Conservation (phyloP, 2,329 filamentous ascomycete genomes). For the Parastagonospora nodorum region DNA sequence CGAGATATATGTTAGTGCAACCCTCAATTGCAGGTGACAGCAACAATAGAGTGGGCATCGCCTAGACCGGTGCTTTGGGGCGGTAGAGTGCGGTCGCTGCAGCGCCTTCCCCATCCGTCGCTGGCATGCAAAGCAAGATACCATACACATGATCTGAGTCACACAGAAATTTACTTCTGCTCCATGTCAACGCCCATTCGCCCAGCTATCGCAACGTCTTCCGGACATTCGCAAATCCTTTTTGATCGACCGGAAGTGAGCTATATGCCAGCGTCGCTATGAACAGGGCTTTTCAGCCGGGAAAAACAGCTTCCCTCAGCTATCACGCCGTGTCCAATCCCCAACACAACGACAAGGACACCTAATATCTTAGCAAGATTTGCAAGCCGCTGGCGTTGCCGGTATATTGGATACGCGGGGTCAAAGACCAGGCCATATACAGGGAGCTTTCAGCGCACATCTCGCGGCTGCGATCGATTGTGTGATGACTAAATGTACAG, state of each 20-base stretch:
- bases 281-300: not conserved
- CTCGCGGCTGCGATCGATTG: not conserved
- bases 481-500: not conserved
- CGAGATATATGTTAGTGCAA: not conserved
- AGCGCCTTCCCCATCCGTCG: too few relatives aligned
- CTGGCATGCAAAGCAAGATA: too few relatives aligned
- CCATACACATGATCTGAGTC: too few relatives aligned
- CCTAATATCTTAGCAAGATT: not conserved
- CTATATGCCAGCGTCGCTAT: not conserved
- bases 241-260: not conserved
- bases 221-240: too few relatives aligned
- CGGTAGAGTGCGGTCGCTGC: too few relatives aligned
- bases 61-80: too few relatives aligned
- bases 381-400: not conserved
- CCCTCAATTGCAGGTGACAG: too few relatives aligned
- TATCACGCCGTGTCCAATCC: too few relatives aligned
- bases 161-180: too few relatives aligned
- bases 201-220: too few relatives aligned
- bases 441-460: not conserved
- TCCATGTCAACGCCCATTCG: too few relatives aligned
- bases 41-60: too few relatives aligned
- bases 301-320: not conserved
- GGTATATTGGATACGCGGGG: constrained; percentile 5
- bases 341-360: constrained; percentile 1
- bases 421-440: not conserved